Base-by-base conservation (phyloP, 345 rosid genomes). In the Eucalyptus polyanthemos region DNA sequence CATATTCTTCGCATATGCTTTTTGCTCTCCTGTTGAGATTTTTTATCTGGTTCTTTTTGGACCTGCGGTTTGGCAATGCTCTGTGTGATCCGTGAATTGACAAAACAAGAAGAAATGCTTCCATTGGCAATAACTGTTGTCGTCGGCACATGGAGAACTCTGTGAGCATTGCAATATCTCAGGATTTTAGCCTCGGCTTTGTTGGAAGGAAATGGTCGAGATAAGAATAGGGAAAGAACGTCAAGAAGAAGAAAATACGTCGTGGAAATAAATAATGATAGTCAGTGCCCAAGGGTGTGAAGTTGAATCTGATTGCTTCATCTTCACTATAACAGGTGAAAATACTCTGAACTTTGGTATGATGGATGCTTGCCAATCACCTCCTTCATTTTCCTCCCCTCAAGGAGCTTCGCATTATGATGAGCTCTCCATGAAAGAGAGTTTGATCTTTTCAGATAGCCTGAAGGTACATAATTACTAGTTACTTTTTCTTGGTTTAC, bases 391-490 rank as follows among this genome's bases (percentile, higher is more conserved):
- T 86, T 85, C 93, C 87, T 92, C 89, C 49, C 92, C 91, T 88
- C 93, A 89, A n/a, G 91, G 91, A 89, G 91, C 93, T 90, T 92
- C 95, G 50, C 94, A 92, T 88, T 91, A 92, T 86, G 97, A 97
- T 49, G 98, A 96, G 69, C 87, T 96, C 90, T 92, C 93, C 90
- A 93, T 96, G 97, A 93, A 94, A 88, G 95, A 96, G 88, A 92
- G 95, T 87, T 90, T 96, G 90, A 92, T 91, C 62, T 96, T 97
- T 93, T 94, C 95, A 69, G 95, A 96, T n/a, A 91, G 95, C 85
- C 93, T 96, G 45, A 93, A 93, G 99, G 97, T 96, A 88, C 69
- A 56, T 4, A 56, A 56, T 1, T 56, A 9, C 62, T 56, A 56
- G 62, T 56, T 60, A 60, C 69, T 65, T 65, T 29, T 29, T 29